Conservation (phyloP, 1,284 basidiomycete species). For the Ceratobasidium theobromae region DNA sequence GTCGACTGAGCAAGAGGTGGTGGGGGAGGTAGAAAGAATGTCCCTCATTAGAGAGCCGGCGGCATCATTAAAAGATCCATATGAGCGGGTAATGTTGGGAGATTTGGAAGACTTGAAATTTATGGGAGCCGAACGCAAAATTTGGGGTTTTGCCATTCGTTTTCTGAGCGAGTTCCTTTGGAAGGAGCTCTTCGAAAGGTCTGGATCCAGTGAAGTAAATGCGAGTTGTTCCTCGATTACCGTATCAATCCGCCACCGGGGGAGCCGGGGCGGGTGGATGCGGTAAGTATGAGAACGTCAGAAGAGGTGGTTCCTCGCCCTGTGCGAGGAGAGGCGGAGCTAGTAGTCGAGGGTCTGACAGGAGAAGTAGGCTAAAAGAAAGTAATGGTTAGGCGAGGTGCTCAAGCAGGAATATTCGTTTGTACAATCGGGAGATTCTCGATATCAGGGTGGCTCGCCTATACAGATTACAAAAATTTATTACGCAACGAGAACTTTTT, state of each 20-base stretch:
- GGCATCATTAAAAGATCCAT: conserved; percentile 32
- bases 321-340: conserved; percentile 57
- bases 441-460: conserved; percentile 82
- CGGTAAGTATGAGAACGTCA: conserved; percentile 52
- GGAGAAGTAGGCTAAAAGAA: conserved; percentile 36
- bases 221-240: conserved; percentile 45
- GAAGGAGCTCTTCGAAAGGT: conserved; percentile 15
- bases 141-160: conserved; percentile 62
- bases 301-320: conserved; percentile 67
- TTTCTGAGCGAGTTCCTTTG: conserved; percentile 24
- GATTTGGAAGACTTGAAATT: conserved; percentile 47
- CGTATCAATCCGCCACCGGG: conserved; percentile 71
- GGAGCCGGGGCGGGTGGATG: conserved; percentile 68
- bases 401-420: not conserved
- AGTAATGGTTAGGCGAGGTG: conserved; percentile 31
- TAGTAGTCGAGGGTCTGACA: conserved; percentile 47
- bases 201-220: conserved; percentile 25
- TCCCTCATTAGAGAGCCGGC: conserved; percentile 17
- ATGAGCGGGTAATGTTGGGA: conserved; percentile 37
- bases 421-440: conserved; percentile 13
- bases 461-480: conserved; percentile 36
- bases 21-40: conserved; percentile 34
- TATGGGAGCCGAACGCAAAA: conserved; percentile 49
- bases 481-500: not conserved
- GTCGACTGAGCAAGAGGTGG: conserved; percentile 18